These are phyloP conservation scores for Neurospora tetrasperma DNA, from an alignment of 495 filamentous ascomycete genomes.

Conservation along the genomic window DNA sequence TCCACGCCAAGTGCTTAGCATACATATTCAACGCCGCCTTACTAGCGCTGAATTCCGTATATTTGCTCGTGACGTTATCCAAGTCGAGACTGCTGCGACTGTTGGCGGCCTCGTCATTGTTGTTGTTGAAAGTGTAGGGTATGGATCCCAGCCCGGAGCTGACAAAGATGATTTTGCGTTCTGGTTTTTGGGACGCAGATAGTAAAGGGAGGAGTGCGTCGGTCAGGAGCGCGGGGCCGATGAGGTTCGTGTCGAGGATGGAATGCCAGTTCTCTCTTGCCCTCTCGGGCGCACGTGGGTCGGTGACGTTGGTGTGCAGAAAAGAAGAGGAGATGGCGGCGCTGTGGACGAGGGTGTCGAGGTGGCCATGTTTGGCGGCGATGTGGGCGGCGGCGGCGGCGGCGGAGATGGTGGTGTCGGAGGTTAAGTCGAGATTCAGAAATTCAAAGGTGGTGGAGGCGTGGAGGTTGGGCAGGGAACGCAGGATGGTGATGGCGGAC, in stretches of 20 bases:
- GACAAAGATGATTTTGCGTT: constrained; percentile 34
- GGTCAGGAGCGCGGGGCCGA: constrained; percentile 26
- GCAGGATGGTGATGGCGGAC: constrained; percentile 12
- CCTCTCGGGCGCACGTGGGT: neutral
- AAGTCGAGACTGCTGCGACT: neutral
- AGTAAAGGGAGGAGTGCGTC: constrained; percentile 39
- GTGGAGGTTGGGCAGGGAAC: neutral
- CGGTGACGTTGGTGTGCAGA: neutral
- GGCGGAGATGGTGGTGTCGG: constrained; percentile 39
- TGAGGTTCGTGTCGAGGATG: constrained; percentile 34
- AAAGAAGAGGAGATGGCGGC: constrained; percentile 20
- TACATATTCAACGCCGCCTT: constrained; percentile 38
- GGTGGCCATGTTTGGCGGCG: constrained; percentile 24
- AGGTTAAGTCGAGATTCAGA: constrained; percentile 36
- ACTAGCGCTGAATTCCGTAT: constrained; percentile 18
- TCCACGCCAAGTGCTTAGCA: constrained; percentile 1
- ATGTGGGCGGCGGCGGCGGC: constrained; percentile 30
- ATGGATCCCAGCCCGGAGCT: constrained; percentile 10
- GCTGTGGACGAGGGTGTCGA: constrained; percentile 48
- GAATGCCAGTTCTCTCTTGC: constrained; percentile 9
- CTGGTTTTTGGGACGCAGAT: constrained; percentile 19
- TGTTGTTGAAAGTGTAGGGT: neutral
- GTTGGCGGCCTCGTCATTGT: neutral
- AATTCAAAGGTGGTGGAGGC: constrained; percentile 7
- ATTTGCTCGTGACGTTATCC: neutral